These are phyloP conservation scores for Candida tibetensis DNA, from an alignment of 805 yeast genomes.

Conservation along the genomic window DNA sequence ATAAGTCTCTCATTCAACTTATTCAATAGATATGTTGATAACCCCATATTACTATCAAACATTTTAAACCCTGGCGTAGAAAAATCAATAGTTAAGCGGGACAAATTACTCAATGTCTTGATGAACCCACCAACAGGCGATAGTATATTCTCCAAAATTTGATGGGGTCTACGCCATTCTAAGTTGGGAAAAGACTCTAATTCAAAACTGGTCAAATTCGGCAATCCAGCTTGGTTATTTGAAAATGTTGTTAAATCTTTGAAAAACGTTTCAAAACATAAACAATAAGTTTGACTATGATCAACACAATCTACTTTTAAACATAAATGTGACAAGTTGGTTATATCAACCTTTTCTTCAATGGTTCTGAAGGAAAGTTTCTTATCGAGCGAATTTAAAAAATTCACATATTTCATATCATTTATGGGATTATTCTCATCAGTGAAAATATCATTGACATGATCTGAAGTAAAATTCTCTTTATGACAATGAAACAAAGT, in stretches of 20 bases:
- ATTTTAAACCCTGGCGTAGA: constrained; percentile 37
- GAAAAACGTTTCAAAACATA: constrained; percentile 28
- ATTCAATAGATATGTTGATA: constrained; percentile 29
- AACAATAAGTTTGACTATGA: constrained; percentile 20
- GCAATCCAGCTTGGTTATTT: constrained; percentile 23
- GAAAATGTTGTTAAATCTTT: constrained; percentile 23
- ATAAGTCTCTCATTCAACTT: constrained; percentile 32
- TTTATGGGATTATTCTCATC: neutral
- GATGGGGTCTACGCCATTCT: constrained; percentile 37
- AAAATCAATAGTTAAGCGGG: constrained; percentile 28
- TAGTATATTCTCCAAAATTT: constrained; percentile 26
- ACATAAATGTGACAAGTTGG: constrained; percentile 19
- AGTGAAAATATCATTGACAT: constrained; percentile 5
- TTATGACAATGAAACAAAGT: constrained; percentile 34
- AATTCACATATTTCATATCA: constrained; percentile 8
- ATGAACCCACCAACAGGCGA: constrained; percentile 32
- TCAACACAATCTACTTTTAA: constrained; percentile 33
- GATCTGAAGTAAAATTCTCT: constrained; percentile 15
- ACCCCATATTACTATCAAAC: constrained; percentile 30
- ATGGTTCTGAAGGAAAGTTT: constrained; percentile 18
- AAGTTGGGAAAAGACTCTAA: constrained; percentile 30
- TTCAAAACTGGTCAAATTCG: constrained; percentile 28
- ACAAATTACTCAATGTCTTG: constrained; percentile 21
- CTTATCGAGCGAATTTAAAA: constrained; percentile 17
- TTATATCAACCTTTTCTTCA: constrained; percentile 24